These are phyloP conservation scores for Cordyceps cicadae DNA, from an alignment of 2,329 filamentous ascomycete genomes.

Conservation along the genomic window DNA sequence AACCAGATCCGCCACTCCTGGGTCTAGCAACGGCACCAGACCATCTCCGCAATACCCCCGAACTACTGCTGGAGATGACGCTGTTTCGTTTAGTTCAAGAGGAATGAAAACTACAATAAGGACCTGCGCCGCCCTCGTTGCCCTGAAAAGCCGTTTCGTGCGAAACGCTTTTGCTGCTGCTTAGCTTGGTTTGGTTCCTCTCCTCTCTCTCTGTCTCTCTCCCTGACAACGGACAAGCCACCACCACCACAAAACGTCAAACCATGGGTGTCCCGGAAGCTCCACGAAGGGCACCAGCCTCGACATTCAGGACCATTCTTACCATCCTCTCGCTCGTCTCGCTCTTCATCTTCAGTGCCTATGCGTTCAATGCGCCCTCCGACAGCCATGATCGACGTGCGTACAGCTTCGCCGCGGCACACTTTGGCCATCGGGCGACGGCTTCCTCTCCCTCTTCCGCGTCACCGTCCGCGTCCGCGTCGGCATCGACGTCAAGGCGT, in stretches of 20 bases:
- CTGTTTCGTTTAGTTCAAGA: neutral
- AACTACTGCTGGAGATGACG: neutral
- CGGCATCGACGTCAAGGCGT: neutral
- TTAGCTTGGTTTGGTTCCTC: neutral
- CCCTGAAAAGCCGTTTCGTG: neutral
- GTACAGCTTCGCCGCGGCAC: constrained; percentile 1
- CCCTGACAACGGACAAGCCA: neutral
- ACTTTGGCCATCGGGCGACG: constrained; percentile 1
- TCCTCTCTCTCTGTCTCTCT: neutral
- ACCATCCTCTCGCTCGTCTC: constrained; percentile 8
- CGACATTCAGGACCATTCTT: constrained; percentile 1
- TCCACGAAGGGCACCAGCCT: constrained; percentile 5
- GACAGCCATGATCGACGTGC: constrained; percentile 5
- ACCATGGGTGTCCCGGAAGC: constrained; percentile 2
- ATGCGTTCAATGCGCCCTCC: constrained; percentile 2
- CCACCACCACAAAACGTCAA: neutral
- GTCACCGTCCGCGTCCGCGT: neutral
- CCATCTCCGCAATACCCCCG: constrained; percentile 7
- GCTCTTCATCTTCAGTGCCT: constrained; percentile 11
- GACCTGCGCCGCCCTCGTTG: neutral
- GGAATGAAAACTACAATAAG: neutral
- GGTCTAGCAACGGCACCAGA: constrained; percentile 1
- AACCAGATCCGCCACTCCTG: constrained; percentile 10
- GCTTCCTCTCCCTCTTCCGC: neutral
- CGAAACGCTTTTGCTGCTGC: neutral